These are phyloP conservation scores for Cryphonectria nitschkei DNA, from an alignment of 2,329 filamentous ascomycete genomes.

Conservation along the genomic window DNA sequence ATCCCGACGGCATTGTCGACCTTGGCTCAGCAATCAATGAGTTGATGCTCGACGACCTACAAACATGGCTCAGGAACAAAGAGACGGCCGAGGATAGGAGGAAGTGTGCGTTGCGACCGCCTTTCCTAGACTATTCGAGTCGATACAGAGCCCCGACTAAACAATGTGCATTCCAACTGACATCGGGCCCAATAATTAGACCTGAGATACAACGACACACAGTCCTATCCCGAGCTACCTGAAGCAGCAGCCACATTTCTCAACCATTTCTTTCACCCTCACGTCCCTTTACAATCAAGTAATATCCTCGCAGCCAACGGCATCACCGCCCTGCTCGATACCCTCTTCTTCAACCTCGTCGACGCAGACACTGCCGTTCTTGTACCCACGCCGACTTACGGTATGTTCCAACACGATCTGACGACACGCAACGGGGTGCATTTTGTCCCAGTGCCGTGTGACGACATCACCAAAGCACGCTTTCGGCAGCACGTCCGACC, in stretches of 20 bases:
- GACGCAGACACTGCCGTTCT: slow-evolving; percentile 24
- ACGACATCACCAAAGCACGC: slow-evolving; percentile 25
- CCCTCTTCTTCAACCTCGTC: slow-evolving; percentile 26
- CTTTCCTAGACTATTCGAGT: too few relatives aligned
- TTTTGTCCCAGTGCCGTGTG: slow-evolving; percentile 22
- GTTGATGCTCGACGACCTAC: slow-evolving; percentile 24
- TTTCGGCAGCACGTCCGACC: slow-evolving; percentile 26
- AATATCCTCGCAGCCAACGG: slow-evolving; percentile 25
- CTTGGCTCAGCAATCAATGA: slow-evolving; percentile 24
- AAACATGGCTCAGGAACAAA: slow-evolving; percentile 16
- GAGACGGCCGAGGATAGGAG: slow-evolving; percentile 18
- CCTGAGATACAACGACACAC: slow-evolving; percentile 27
- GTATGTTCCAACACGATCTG: slow-evolving; percentile 25
- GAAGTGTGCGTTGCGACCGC: slow-evolving; percentile 8
- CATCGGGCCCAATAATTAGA: not conserved
- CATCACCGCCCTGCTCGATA: slow-evolving; percentile 24
- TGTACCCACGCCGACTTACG: slow-evolving; percentile 25
- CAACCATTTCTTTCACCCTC: slow-evolving; percentile 24
- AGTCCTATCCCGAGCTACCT: slow-evolving; percentile 20
- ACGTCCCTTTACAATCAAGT: slow-evolving; percentile 12
- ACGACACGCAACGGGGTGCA: slow-evolving; percentile 25
- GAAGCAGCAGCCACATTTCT: slow-evolving; percentile 22
- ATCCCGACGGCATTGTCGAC: slow-evolving; percentile 24
- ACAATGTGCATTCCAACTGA: not conserved
- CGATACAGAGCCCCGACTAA: too few relatives aligned